Evolutionary conservation across 176 grass and related monocot genomes (phyloP).

Genomic region (Carex cristatella): DNA sequence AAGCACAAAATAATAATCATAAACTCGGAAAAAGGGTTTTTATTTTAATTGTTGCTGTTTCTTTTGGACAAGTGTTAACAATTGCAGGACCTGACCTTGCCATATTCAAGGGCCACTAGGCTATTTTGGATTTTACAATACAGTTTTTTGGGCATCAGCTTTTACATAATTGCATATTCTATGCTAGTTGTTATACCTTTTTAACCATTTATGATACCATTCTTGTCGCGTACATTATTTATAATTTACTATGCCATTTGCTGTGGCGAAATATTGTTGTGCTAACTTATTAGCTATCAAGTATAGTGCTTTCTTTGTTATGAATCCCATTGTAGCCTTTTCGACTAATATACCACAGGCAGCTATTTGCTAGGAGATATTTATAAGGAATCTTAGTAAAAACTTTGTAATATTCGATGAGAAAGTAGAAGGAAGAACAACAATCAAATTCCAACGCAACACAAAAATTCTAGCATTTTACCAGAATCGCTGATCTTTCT

Average conservation of each 20-base stretch:
- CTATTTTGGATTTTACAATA: background rate
- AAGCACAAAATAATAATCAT: background rate
- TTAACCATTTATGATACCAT: background rate
- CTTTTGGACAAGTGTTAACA: background rate
- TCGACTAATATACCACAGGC: background rate
- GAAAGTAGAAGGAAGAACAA: background rate
- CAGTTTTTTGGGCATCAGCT: background rate
- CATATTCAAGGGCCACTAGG: background rate
- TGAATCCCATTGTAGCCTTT: background rate
- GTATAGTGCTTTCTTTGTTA: background rate
- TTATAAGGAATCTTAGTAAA: background rate
- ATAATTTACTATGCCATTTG: background rate
- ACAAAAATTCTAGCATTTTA: slow-evolving; percentile 30
- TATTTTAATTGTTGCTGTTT: background rate
- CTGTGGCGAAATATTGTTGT: background rate
- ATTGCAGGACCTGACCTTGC: background rate
- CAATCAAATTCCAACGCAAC: background rate
- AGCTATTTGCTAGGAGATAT: background rate
- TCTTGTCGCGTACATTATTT: background rate
- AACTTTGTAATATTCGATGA: background rate
- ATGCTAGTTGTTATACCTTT: background rate
- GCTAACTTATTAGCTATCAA: background rate
- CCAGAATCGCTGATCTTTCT: slow-evolving; percentile 94
- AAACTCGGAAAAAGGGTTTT: background rate
- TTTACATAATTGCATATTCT: background rate